Evolutionary conservation across 345 rosid species (phyloP), one percentile per base, ranked within the genome.

Genomic region (Geranium rotundifolium): DNA sequence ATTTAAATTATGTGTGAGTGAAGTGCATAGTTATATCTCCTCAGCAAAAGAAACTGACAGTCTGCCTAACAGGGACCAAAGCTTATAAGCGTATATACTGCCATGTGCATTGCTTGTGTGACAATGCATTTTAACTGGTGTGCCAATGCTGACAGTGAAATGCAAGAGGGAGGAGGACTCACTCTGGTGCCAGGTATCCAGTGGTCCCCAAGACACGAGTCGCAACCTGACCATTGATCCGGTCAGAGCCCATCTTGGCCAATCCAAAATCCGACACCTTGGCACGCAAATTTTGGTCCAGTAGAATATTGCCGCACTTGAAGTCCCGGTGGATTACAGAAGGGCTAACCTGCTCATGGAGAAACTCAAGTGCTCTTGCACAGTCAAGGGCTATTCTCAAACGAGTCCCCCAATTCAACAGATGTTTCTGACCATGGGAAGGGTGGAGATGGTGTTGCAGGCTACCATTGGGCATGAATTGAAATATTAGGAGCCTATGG

Each of bases 131-230:
- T 57, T 72, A 63, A 61, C 20, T 17, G 54, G 46, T 30, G 55
- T 65, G 71, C 52, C n/a, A 56, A 67, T 58, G 41, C 56, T 18
- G 57, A 18, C 4, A 54, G 9, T 31, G 52, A 68, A 29, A 61
- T 37, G 70, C 56, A 57, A 17, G 65, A 27, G 7, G 63, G 20
- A 59, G 31, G 14, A 10, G 17, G 62, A 84, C 96, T 91, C 73
- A 91, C 98, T 91, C 98, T 27, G 98, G 98, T 8, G 96, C 98
- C 20, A 89, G 71, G 70, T 87, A 91, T 60, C 90, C 92, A 0
- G 80, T 82, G 73, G 95, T 89, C 66, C 95, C 89, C 1, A 79
- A 61, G 13, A 89, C 82, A 5, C 84, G 79, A 1, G 90, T 89
- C n/a, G 81, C 82, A 63, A 83, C 70, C 81, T 86, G 92, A 66